Evolutionary conservation across 2,329 filamentous ascomycete species (phyloP), one percentile per base, ranked within the genome.

Genomic region (Xylariaceae sp.): DNA sequence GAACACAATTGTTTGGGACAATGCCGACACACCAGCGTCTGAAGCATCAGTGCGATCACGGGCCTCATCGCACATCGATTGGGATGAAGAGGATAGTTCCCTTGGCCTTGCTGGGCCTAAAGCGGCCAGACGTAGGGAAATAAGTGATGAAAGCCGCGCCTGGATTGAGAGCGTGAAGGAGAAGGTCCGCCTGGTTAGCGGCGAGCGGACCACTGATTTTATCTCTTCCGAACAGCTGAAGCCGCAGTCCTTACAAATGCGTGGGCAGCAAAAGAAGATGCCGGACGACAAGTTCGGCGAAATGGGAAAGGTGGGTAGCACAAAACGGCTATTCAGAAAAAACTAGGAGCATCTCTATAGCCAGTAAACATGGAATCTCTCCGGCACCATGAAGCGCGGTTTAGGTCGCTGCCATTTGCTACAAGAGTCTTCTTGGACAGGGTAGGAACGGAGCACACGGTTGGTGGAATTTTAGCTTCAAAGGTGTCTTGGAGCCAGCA

Each of bases 131-230:
- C 80, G 83, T 6, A 82, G 84, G 10, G 82, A 79, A 67, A 88
- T 85, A 74, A 89, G 85, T 50, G 84, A 86, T 50, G 86, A 92
- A 71, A 90, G 87, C 66, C 79, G 84, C 53, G 85, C 86, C 32
- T 94, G 90, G 90, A 88, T 94, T 8, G 87, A 92, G 70, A 89
- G 85, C 57, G 88, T 94, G 75, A 87, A 91, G 73, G 87, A 90
- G 66, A 88, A 90, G 67, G 90, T 92, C 33, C 82, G 87, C 54
- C 80, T 85, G 40, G 88, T 85, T 55, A 89, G 86, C 65, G 82
- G 82, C 50, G 85, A 85, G 68, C 73, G 72, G 41, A 72, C 71
- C 44, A 58, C 70, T 16, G 64, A 72, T 54, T 43, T 50, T 11
- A 16, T 32, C 15, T 58, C 58, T 2, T 53, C 64, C 32, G 54